These are phyloP conservation scores for Helianthus tuberosus DNA, from an alignment of 129 eudicot genomes.

Conservation along the genomic window DNA sequence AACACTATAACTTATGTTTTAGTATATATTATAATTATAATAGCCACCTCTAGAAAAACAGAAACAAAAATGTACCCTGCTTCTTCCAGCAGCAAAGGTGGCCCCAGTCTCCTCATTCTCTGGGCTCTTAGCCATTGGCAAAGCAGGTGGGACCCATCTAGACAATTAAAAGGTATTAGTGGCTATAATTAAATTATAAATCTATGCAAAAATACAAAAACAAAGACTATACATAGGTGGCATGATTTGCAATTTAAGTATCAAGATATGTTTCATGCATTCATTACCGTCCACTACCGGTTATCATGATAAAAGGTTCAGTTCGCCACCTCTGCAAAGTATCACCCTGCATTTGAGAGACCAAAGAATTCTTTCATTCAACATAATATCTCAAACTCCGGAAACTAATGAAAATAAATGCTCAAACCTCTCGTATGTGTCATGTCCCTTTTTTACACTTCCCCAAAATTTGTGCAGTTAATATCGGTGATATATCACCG, in stretches of 20 bases:
- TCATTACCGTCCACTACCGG: slow-evolving; percentile 95
- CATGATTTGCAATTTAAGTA: slow-evolving; percentile 15
- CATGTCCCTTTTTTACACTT: not conserved
- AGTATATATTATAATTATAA: no score
- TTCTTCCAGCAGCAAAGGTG: slow-evolving; percentile 94
- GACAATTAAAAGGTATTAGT: slow-evolving; percentile 16
- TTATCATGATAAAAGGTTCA: slow-evolving; percentile 96
- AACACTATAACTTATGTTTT: no score
- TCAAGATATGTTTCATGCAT: slow-evolving; percentile 2
- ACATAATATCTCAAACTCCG: not conserved
- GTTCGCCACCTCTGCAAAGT: slow-evolving; percentile 95
- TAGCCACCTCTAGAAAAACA: not conserved
- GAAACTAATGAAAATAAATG: not conserved
- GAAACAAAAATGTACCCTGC: slow-evolving; percentile 62
- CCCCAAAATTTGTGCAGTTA: not conserved
- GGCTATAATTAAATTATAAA: not conserved
- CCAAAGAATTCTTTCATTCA: not conserved
- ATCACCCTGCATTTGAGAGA: slow-evolving; percentile 69
- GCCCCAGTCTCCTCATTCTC: slow-evolving; percentile 79
- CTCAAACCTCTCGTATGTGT: not conserved
- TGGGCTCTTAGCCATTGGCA: slow-evolving; percentile 74
- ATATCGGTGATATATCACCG: no score
- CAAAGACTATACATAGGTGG: not conserved
- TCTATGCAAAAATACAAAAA: slow-evolving; percentile 1
- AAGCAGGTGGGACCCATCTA: slow-evolving; percentile 95